Percentiles rank a stretch among this genome's conserved stretches.
Evolutionary conservation across 805 yeast genomes (phyloP).

Genomic region (Barnettozyma siamensis): DNA sequence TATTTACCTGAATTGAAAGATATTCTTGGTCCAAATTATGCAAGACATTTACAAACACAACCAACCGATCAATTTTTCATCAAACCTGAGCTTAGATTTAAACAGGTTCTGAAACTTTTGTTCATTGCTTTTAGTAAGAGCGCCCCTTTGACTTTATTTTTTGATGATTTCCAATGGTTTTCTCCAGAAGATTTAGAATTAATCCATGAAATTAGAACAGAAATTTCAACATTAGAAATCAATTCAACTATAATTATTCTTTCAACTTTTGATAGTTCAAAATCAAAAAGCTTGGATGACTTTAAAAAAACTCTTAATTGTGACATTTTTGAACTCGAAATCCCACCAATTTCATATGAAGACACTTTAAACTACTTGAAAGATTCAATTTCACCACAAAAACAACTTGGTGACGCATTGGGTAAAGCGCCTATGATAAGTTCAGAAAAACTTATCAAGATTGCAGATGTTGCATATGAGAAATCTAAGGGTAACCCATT

Average conservation of each 20-base stretch:
- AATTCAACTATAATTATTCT: slow-evolving; percentile 24
- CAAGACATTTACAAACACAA: slow-evolving; percentile 20
- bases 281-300: slow-evolving; percentile 7
- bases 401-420: background rate
- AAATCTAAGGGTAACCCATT: slow-evolving; percentile 23
- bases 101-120: slow-evolving; percentile 37
- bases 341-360: slow-evolving; percentile 13
- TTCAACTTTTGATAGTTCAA: slow-evolving; percentile 19
- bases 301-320: slow-evolving; percentile 18
- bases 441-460: slow-evolving; percentile 2
- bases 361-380: background rate
- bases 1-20: slow-evolving; percentile 41
- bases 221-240: slow-evolving; percentile 20
- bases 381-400: slow-evolving; percentile 10
- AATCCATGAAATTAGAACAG: slow-evolving; percentile 23
- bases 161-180: slow-evolving; percentile 44
- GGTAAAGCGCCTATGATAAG: background rate
- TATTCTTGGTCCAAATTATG: slow-evolving; percentile 38
- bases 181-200: slow-evolving; percentile 27
- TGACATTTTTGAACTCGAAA: slow-evolving; percentile 15
- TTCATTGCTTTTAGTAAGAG: slow-evolving; percentile 33
- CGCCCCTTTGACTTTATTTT: slow-evolving; percentile 38
- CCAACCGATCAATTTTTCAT: slow-evolving; percentile 19
- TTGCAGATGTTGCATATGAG: slow-evolving; percentile 17
- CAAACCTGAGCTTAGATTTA: slow-evolving; percentile 34